A percentile compares a stretch with the other conserved stretches of the same genome.
Evolutionary conservation across 2,329 filamentous ascomycete species (phyloP).

Genomic region (Macrophomina tecta): DNA sequence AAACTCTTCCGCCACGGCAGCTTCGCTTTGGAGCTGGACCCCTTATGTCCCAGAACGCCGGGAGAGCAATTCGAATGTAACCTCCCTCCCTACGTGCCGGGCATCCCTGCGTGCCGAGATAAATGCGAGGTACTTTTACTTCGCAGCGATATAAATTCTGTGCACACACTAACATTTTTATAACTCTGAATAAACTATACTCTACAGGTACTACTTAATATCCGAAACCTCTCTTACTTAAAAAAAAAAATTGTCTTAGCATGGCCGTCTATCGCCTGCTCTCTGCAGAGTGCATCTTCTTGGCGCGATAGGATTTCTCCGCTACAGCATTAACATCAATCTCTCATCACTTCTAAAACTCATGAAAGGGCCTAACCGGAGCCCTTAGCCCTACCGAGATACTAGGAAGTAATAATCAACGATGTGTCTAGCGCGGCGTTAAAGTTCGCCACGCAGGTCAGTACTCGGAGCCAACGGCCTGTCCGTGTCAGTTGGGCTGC

Average conservation of each 20-base stretch:
- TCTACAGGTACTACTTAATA: conserved; percentile 19
- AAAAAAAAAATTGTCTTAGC: not conserved
- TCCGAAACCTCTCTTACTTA: conserved; percentile 1
- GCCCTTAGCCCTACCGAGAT: not conserved
- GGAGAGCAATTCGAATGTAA: no score
- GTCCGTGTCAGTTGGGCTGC: conserved; percentile 48
- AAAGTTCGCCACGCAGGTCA: conserved; percentile 4
- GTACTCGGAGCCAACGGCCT: conserved; percentile 39
- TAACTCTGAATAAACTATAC: conserved; percentile 12
- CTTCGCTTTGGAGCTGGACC: no score
- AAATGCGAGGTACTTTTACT: conserved; percentile 13
- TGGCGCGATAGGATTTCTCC: conserved; percentile 15
- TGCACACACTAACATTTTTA: conserved; percentile 9
- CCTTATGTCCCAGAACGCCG: no score
- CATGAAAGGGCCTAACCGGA: not conserved
- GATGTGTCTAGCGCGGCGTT: not conserved
- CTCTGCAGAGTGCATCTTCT: conserved; percentile 6
- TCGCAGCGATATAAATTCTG: conserved; percentile 15
- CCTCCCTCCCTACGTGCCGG: not conserved
- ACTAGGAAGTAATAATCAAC: not conserved
- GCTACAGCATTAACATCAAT: conserved; percentile 16
- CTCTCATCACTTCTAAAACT: conserved; percentile 1
- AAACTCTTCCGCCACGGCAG: no score
- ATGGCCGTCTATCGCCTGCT: conserved; percentile 18
- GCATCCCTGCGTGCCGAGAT: not conserved